phyloP scores from a whole-genome alignment of 2,329 filamentous ascomycete genomes.

The Xylariaceae sp. region DNA sequence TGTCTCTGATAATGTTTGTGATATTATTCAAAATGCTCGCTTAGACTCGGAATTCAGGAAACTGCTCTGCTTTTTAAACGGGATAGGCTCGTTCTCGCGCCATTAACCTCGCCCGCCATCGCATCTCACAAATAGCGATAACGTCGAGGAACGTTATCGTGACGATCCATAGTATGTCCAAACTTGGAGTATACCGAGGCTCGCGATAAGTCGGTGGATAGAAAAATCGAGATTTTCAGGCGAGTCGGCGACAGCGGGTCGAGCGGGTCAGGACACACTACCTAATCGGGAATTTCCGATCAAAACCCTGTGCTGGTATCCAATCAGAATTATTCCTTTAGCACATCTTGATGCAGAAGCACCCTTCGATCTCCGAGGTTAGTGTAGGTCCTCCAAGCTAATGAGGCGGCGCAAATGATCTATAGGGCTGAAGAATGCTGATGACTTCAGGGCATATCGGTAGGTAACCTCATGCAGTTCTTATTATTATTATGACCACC shows the following conservation, averaged over 20 bases:
- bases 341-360: not conserved
- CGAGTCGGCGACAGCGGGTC: constrained; percentile 5
- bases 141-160: not conserved
- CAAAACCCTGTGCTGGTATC: too few relatives aligned
- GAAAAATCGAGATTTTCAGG: not conserved
- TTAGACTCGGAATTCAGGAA: not conserved
- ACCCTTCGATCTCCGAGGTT: not conserved
- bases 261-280: not conserved
- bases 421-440: not conserved
- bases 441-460: too few relatives aligned
- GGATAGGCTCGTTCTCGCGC: constrained; percentile 10
- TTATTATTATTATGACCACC: too few relatives aligned
- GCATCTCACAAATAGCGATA: constrained; percentile 1
- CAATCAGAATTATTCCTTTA: not conserved
- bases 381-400: not conserved
- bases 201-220: constrained; percentile 10
- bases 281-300: constrained; percentile 7
- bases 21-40: not conserved
- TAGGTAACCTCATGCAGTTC: too few relatives aligned
- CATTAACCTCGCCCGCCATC: not conserved
- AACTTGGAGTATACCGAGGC: constrained; percentile 21
- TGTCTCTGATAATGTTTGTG: not conserved
- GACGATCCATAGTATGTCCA: not conserved
- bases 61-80: constrained; percentile 18
- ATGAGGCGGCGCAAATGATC: not conserved